Percentiles rank a stretch among this genome's conserved stretches.
Evolutionary conservation across 495 filamentous ascomycete genomes (phyloP).

Genomic region (Pseudevernia furfuracea): DNA sequence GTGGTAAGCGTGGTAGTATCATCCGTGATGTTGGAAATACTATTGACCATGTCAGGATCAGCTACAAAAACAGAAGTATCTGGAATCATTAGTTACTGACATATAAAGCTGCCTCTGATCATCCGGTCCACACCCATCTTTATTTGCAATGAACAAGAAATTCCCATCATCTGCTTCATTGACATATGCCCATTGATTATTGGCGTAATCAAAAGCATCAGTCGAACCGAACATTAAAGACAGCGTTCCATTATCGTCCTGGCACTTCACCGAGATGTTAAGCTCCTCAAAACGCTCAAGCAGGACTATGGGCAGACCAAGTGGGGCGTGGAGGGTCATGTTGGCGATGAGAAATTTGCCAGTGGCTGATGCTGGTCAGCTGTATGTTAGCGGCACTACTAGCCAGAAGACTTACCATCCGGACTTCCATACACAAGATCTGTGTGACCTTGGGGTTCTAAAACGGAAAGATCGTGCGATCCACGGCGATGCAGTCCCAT

Average conservation of each 20-base stretch:
- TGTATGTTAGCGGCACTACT: neutral
- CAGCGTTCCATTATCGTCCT: slow-evolving; percentile 27
- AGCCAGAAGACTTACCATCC: neutral
- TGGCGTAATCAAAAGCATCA: slow-evolving; percentile 27
- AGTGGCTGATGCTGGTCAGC: slow-evolving; percentile 6
- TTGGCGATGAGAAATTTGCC: slow-evolving; percentile 30
- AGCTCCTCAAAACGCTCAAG: slow-evolving; percentile 32
- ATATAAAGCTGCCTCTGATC: slow-evolving; percentile 30
- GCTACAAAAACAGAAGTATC: neutral
- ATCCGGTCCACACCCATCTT: slow-evolving; percentile 30
- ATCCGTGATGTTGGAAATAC: neutral
- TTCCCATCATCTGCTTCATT: slow-evolving; percentile 26
- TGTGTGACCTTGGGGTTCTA: neutral
- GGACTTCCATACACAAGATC: neutral
- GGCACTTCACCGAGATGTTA: slow-evolving; percentile 28
- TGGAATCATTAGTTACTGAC: slow-evolving; percentile 20
- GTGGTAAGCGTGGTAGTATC: slow-evolving; percentile 22
- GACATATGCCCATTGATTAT: slow-evolving; percentile 25
- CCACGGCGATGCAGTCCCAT: neutral
- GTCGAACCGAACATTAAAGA: slow-evolving; percentile 26
- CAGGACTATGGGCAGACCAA: slow-evolving; percentile 29
- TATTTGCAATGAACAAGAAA: slow-evolving; percentile 32
- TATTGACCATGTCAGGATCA: neutral
- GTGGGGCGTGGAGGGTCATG: slow-evolving; percentile 31
- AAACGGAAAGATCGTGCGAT: neutral